Conservation (phyloP, 805 yeast genomes). For the Saccharomycopsis sp. region DNA sequence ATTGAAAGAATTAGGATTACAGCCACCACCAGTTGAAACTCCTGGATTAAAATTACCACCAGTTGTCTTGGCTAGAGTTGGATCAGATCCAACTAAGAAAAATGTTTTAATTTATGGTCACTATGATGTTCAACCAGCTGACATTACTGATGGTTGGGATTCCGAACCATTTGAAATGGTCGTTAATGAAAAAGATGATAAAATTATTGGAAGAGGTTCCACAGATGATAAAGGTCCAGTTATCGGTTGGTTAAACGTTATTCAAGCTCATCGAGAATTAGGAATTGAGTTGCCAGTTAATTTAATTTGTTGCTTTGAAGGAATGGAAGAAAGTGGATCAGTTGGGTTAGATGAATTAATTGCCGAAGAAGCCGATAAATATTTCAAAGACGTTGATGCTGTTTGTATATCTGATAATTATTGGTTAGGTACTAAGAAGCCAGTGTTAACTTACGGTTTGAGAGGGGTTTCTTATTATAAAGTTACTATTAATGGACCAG, state of each 20-base stretch:
- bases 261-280: constrained; percentile 83
- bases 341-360: constrained; percentile 83
- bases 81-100: constrained; percentile 74
- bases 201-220: constrained; percentile 86
- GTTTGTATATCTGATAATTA: constrained; percentile 96
- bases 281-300: constrained; percentile 91
- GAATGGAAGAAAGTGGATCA: constrained; percentile 98
- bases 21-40: constrained; percentile 83
- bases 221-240: constrained; percentile 99
- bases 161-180: constrained; percentile 81
- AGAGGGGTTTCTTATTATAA: constrained; percentile 96
- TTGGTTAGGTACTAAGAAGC: constrained; percentile 97
- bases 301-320: constrained; percentile 88
- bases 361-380: constrained; percentile 65
- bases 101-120: constrained; percentile 93
- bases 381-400: constrained; percentile 85
- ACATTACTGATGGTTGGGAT: constrained; percentile 87
- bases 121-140: constrained; percentile 98
- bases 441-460: constrained; percentile 94
- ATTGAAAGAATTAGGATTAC: constrained; percentile 75
- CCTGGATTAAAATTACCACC: constrained; percentile 79
- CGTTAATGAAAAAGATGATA: constrained; percentile 52
- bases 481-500: constrained; percentile 77
- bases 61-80: constrained; percentile 83
- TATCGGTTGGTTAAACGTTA: constrained; percentile 89